Percentiles rank a stretch among this genome's conserved stretches.
Evolutionary conservation across 208 protist species (phyloP).

Genomic region (Crithidia brevicula): DNA sequence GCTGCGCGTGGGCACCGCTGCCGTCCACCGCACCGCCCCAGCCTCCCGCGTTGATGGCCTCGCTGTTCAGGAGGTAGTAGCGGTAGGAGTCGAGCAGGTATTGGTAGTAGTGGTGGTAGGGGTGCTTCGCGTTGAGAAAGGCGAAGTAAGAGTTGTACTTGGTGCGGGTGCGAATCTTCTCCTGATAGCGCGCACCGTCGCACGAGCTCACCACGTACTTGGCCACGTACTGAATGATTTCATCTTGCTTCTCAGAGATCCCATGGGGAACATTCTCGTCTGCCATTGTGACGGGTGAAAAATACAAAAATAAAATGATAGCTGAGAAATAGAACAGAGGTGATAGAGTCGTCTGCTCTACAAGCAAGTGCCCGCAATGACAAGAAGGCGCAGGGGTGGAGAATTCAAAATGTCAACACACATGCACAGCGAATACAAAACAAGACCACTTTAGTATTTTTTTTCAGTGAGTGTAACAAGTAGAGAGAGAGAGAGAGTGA

Average conservation of each 20-base stretch:
- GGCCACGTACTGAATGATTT: slow-evolving; percentile 82
- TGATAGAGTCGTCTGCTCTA: too few relatives aligned
- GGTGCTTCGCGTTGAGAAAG: slow-evolving; percentile 65
- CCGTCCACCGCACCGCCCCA: slow-evolving; percentile 18
- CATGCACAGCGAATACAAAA: too few relatives aligned
- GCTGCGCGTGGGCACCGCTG: slow-evolving; percentile 6
- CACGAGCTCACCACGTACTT: slow-evolving; percentile 80
- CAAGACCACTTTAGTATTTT: too few relatives aligned
- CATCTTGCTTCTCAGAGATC: slow-evolving; percentile 77
- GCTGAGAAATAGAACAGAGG: background rate
- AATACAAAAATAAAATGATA: background rate
- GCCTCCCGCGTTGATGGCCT: slow-evolving; percentile 23
- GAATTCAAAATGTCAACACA: too few relatives aligned
- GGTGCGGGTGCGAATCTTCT: slow-evolving; percentile 64
- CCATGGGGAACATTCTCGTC: slow-evolving; percentile 49
- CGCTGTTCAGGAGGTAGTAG: slow-evolving; percentile 49
- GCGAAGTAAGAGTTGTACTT: slow-evolving; percentile 78
- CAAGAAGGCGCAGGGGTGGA: too few relatives aligned
- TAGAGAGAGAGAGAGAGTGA: too few relatives aligned
- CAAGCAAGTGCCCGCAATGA: too few relatives aligned
- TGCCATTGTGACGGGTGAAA: background rate
- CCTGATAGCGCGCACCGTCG: slow-evolving; percentile 70
- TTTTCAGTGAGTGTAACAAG: too few relatives aligned
- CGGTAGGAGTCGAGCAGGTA: slow-evolving; percentile 79
- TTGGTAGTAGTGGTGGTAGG: slow-evolving; percentile 77